Conservation (phyloP, 2,329 filamentous ascomycete genomes). For the Phoma herbarum region DNA sequence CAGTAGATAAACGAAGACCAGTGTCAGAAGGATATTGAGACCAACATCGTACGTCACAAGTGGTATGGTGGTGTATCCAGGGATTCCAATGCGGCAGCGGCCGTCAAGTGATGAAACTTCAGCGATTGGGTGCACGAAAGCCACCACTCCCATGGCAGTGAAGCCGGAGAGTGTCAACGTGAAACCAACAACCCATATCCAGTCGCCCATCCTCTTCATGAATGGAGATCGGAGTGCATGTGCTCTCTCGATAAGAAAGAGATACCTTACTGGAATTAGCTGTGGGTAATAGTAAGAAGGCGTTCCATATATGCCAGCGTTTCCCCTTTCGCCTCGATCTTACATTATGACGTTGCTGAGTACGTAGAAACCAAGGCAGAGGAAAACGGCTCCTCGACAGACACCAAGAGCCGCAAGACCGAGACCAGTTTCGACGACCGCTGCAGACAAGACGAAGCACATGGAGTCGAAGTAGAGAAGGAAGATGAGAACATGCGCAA, state of each 20-base stretch:
- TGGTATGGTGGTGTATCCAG: slow-evolving; percentile 46
- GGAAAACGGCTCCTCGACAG: slow-evolving; percentile 48
- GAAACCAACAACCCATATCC: slow-evolving; percentile 42
- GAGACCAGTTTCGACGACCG: slow-evolving; percentile 45
- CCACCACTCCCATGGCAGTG: slow-evolving; percentile 37
- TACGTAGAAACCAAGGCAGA: slow-evolving; percentile 49
- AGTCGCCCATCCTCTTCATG: slow-evolving; percentile 43
- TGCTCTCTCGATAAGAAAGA: slow-evolving; percentile 55
- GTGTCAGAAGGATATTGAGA: slow-evolving; percentile 53
- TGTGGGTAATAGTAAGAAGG: not conserved
- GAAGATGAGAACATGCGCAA: slow-evolving; percentile 44
- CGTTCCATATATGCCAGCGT: not conserved
- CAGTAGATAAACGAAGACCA: slow-evolving; percentile 51
- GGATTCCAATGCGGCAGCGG: slow-evolving; percentile 53
- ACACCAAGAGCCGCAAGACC: slow-evolving; percentile 33
- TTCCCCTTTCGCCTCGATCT: not conserved
- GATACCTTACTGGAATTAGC: slow-evolving; percentile 38
- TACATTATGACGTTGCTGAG: slow-evolving; percentile 29
- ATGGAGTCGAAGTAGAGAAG: slow-evolving; percentile 49
- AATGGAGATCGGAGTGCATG: slow-evolving; percentile 50
- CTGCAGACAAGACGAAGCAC: slow-evolving; percentile 46
- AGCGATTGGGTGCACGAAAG: slow-evolving; percentile 45
- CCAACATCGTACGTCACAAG: slow-evolving; percentile 51
- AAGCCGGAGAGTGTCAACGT: slow-evolving; percentile 37
- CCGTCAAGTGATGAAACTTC: slow-evolving; percentile 42